Evolutionary conservation across 176 grass and related monocot genomes (phyloP), one percentile per base, ranked within the genome.

Genomic region (Juncus inflexus): DNA sequence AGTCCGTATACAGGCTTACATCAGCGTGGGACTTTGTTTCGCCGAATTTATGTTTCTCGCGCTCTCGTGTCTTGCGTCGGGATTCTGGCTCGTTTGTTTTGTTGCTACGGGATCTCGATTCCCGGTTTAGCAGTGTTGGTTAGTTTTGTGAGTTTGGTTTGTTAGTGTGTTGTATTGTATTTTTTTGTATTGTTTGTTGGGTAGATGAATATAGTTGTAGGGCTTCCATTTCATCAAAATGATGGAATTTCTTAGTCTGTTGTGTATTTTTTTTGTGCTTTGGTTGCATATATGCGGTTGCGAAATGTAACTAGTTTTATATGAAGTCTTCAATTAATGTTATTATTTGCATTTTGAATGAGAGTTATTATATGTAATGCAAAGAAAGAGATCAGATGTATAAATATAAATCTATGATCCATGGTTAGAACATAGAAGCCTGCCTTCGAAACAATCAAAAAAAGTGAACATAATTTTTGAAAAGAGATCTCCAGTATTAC

Each of bases 21-120:
- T 83, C 58, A 77, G 87, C 0, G 80, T 84, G 13, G 87, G 58
- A 16, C 82, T 97, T 9, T 82, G 59, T 13, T 89, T 97, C 61
- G 70, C 74, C 16, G 92, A 43, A 13, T 97, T 91, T 78, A 74
- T 62, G 6, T 83, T 86, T 49, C 67, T 91, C 4, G 82, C 82
- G 2, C 12, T 86, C n/a, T 77, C 92, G 35, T 78, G 84, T 75
- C 67, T 86, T 61, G 64, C 74, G 53, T 89, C 92, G 14, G 87
- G 92, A 2, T 97, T 87, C 61, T 74, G 88, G 0, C 55, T 91
- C 45, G 79, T 76, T 36, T 83, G 66, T 77, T 72, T 66, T 82
- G 52, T 89, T 71, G 60, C 67, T 66, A 86, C 87, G 15, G 87
- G 87, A 4, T 86, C 79, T 12, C 79, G 82, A 12, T 80, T 70